These are phyloP conservation scores for Amoebophrya sp. DNA, from an alignment of 169 alveolate species.

Conservation along the genomic window DNA sequence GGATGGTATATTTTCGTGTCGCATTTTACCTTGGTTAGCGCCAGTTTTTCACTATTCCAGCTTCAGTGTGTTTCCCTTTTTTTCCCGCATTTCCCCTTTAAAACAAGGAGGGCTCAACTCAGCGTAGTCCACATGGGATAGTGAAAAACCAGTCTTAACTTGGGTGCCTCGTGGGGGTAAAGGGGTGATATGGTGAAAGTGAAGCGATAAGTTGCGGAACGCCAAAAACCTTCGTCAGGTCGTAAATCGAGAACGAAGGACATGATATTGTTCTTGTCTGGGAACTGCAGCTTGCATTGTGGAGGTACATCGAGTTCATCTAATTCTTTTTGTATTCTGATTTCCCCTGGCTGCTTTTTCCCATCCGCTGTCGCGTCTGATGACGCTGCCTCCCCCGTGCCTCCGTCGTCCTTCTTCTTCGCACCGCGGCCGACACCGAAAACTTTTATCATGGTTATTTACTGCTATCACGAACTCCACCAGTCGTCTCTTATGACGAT, in stretches of 20 bases:
- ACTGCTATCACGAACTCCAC: no score
- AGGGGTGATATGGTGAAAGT: not conserved
- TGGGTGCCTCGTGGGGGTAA: conserved; percentile 55
- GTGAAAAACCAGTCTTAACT: no score
- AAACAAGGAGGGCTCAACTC: no score
- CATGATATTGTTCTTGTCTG: not conserved
- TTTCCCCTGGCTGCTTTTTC: not conserved
- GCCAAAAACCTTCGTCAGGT: not conserved
- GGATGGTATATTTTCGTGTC: conserved; percentile 68
- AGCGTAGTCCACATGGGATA: no score
- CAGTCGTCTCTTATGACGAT: no score
- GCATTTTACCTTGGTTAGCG: conserved; percentile 51
- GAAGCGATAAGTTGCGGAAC: not conserved
- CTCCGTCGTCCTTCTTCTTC: not conserved
- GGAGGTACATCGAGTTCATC: not conserved
- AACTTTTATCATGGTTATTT: not conserved
- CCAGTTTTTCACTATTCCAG: no score
- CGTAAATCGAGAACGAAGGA: not conserved
- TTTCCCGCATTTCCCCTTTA: no score
- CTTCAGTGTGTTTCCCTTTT: no score
- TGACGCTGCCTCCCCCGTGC: no score
- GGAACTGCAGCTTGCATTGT: not conserved
- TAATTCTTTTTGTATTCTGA: not conserved
- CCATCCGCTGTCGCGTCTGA: no score
- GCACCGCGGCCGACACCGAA: conserved; percentile 7